A percentile compares a stretch with the other conserved stretches of the same genome.
Conservation (phyloP, 257 asterid species). For the Leptodermis oblonga region DNA sequence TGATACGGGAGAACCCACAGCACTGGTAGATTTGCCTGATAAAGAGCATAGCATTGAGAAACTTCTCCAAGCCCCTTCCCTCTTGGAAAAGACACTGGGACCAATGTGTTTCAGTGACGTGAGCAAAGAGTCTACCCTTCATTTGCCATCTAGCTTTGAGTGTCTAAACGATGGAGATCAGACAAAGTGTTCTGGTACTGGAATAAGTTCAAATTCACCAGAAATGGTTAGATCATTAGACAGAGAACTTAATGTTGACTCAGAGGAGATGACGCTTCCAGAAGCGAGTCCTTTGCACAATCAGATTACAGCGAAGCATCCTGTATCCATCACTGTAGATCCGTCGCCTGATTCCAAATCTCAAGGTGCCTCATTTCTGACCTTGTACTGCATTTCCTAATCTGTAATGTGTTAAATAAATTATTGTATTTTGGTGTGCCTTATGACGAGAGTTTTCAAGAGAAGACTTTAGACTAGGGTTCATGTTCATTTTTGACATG, state of each 20-base stretch:
- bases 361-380: constrained; percentile 38
- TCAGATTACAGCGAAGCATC: constrained; percentile 26
- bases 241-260: constrained; percentile 20
- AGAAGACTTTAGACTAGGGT: not conserved
- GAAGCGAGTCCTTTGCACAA: constrained; percentile 31
- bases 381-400: constrained; percentile 6
- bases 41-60: constrained; percentile 22
- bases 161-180: constrained; percentile 23
- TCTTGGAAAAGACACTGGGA: constrained; percentile 40
- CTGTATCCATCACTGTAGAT: constrained; percentile 34
- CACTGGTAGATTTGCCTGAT: not conserved
- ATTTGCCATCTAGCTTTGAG: constrained; percentile 26
- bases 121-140: constrained; percentile 33
- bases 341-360: constrained; percentile 38
- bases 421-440: not conserved
- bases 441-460: not conserved
- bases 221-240: constrained; percentile 20
- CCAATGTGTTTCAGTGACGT: constrained; percentile 31
- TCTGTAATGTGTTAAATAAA: not conserved
- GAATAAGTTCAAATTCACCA: constrained; percentile 19
- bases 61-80: constrained; percentile 22
- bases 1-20: constrained; percentile 11
- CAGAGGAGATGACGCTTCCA: constrained; percentile 20
- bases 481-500: not conserved
- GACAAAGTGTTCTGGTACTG: constrained; percentile 14